phyloP scores from a whole-genome alignment of 2,329 filamentous ascomycete genomes.

The Nannizzia gypsea region DNA sequence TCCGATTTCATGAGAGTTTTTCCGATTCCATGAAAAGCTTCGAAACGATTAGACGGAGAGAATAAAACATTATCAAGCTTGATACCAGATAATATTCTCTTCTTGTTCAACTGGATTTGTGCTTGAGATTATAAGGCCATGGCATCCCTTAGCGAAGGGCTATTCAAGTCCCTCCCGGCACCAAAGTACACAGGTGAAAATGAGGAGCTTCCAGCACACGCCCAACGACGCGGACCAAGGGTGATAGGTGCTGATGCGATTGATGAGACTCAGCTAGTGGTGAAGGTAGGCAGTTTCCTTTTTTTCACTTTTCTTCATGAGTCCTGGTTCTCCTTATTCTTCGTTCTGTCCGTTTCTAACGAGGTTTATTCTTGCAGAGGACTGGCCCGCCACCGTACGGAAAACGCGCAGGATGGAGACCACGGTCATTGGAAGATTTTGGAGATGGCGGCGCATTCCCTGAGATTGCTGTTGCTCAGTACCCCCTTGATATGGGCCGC shows the following conservation, averaged over 20 bases:
- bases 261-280: slow-evolving; percentile 73
- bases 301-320: not conserved
- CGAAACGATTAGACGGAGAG: not conserved
- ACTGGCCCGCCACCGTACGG: slow-evolving; percentile 79
- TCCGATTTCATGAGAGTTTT: not conserved
- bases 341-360: slow-evolving; percentile 2
- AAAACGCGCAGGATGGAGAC: slow-evolving; percentile 79
- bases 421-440: slow-evolving; percentile 78
- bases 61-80: not conserved
- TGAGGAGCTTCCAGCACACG: slow-evolving; percentile 61
- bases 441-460: slow-evolving; percentile 94
- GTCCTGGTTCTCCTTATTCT: not conserved
- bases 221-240: slow-evolving; percentile 66
- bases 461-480: slow-evolving; percentile 86
- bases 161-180: slow-evolving; percentile 72
- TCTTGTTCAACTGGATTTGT: not conserved
- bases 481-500: slow-evolving; percentile 87
- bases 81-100: not conserved
- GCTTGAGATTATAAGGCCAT: slow-evolving; percentile 3
- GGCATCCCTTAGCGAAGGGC: slow-evolving; percentile 52
- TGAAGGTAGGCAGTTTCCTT: slow-evolving; percentile 46
- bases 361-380: slow-evolving; percentile 37
- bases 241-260: slow-evolving; percentile 69
- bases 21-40: not conserved
- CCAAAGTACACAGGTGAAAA: slow-evolving; percentile 85